Base-by-base conservation (phyloP, 2,329 filamentous ascomycete genomes). In the Daldinia sp. region DNA sequence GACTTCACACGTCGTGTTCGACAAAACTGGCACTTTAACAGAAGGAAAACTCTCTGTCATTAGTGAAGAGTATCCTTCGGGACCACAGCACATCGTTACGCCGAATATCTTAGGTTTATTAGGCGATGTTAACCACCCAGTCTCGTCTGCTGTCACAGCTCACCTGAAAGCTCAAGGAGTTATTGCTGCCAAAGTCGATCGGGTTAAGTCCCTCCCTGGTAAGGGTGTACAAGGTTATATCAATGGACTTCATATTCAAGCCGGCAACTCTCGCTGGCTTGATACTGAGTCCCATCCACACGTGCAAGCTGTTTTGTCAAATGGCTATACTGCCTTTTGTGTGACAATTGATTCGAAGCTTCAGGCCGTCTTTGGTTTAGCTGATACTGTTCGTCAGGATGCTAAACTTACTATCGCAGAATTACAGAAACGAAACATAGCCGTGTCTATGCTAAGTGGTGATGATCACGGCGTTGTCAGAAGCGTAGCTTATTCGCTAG, bases 11-110 rank as follows among this genome's bases (percentile, higher is more conserved):
- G 84, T 93, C 1, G 82, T 94, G 0, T 90, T 94, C 68, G 91
- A 94, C 79, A 94, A 94, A 76, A 94, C 92, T 0, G 91, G 91
- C 0, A 94, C 91, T 0, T 74, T 94, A 7, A 94, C 91, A 0
- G 73, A 80, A 23, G 89, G 87, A 0, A 80, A 82, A 2, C 69
- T 90, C 29, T 75, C 77, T 43, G 75, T 85, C 56, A 72, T 73
- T 61, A 23, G 73, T 53, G 73, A 83, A 70, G 34, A 77, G 61
- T 70, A 76, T 77, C 49, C 49, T 3, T 48, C 27, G n/a, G 48
- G 15, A 37, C 58, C 39, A 9, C 21, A 37, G 11, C 43, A 49
- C 9, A 19, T 6, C 0, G 60, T 60, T 19, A 30, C 60, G 10
- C 55, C 71, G 0, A 64, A 73, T 6, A 68, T 77, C 3, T 67